Evolutionary conservation across 495 filamentous ascomycete species (phyloP), one percentile per base, ranked within the genome.

Genomic region (Penicillium waksmanii): DNA sequence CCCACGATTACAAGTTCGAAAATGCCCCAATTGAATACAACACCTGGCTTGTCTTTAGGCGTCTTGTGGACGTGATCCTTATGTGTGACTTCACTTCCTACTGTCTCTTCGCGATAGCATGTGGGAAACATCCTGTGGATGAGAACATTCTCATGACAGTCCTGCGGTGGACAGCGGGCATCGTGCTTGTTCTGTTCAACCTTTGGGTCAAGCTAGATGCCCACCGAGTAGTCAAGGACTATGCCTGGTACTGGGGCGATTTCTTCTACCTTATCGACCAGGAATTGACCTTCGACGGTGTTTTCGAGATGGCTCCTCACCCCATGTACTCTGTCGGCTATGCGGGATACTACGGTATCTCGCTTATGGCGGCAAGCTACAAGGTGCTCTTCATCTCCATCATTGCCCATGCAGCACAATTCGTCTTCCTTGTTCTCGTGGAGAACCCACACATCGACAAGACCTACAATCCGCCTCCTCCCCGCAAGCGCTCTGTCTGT

Each of bases 241-340:
- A 92, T 78, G 95, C 95, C 19, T 98, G 95, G 95, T 98, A 98
- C 77, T 98, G 95, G 95, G 95, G 95, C 53, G 95, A 98, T 69
- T 98, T 98, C 78, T 98, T 98, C 81, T 98, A 91, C 77, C 87
- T 98, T 71, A 92, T 98, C 69, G 96, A 98, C 72, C 92, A 97
- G 71, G 91, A 97, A 70, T 81, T 98, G 67, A 97, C 95, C 34
- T 98, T 98, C 64, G 96, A 98, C 69, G 96, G 96, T 49, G 94
- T 98, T 54, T 98, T 97, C 71, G 95, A 98, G 75, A 96, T 98
- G 90, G 95, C 96, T 47, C 95, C 95, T 23, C 95, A 98, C 73
- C 95, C 95, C 42, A 98, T 98, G 95, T 98, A 98, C 79, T 96
- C 93, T 46, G 93, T 98, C 66, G 95, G 95, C 33, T 98, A 98